These are phyloP conservation scores for Elymus sibiricus DNA, from an alignment of 176 grass and related monocot genomes.

Conservation along the genomic window DNA sequence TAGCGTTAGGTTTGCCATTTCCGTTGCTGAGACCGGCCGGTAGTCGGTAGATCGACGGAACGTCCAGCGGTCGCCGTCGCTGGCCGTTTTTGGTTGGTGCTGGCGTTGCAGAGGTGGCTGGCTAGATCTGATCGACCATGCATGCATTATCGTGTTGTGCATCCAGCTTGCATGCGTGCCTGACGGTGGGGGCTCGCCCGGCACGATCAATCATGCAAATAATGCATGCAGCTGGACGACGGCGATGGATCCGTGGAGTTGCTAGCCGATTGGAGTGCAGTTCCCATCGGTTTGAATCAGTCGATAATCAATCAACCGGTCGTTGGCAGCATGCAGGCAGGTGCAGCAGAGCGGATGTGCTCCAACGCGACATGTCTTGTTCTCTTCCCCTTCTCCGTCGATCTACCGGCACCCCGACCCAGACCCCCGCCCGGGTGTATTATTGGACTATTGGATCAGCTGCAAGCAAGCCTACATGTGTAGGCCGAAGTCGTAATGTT, in stretches of 20 bases:
- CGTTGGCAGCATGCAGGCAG: background rate
- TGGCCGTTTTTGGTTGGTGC: slow-evolving; percentile 5
- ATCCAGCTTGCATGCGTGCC: background rate
- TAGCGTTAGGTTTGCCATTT: no score
- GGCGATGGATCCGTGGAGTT: background rate
- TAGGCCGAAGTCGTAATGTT: no score
- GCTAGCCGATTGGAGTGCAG: background rate
- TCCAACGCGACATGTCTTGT: background rate
- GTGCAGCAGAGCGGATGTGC: background rate
- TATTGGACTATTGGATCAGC: background rate
- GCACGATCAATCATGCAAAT: background rate
- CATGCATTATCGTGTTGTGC: background rate
- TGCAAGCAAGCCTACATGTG: background rate
- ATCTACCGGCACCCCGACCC: background rate
- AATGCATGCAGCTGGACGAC: background rate
- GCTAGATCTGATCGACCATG: background rate
- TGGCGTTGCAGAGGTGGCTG: background rate
- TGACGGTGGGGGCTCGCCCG: background rate
- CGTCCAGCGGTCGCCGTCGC: background rate
- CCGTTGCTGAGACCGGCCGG: no score
- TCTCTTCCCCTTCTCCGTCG: background rate
- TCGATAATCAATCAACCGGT: background rate
- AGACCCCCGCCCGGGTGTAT: background rate
- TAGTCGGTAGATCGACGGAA: no score
- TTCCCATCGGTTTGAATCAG: background rate